Evolutionary conservation across 495 filamentous ascomycete species (phyloP), one percentile per base, ranked within the genome.

Genomic region (Penicillium parvum): DNA sequence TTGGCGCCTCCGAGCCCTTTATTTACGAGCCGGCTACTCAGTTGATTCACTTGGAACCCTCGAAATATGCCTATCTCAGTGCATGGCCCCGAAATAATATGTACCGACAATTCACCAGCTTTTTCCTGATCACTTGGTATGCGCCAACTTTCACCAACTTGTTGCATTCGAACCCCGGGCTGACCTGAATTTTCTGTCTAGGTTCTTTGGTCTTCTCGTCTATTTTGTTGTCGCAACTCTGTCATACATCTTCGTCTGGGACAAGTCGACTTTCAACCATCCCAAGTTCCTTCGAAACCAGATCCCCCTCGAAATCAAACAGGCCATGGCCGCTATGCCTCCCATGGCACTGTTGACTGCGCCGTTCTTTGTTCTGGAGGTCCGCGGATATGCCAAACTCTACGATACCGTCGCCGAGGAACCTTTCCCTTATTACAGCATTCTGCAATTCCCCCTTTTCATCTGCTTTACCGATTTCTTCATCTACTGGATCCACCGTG

Each of bases 271-370:
- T 50, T 81, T 88, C 70, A 72, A 85, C 8, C 92, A 97, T 61
- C 91, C 91, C 26, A 95, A 94, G 64, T 97, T 89, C 65, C 85
- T 96, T 59, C 90, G 90, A 66, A 87, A 96, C 69, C 91, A 97
- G 65, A 83, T 97, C 26, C 66, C 76, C 36, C 76, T 90, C 60
- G 91, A 97, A 63, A 96, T 97, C 50, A 60, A 65, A 25, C 90
- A 96, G 65, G 78, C 90, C 46, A 77, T 82, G 64, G 47, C 46
- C 19, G 72, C 87, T 15, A 76, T 96, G 69, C 91, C 91, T 11
- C 56, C 79, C 56, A 97, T 96, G 83, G 79, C 91, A 36, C 45
- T 90, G 19, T 72, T 90, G 60, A 97, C 91, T 9, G 78, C 78
- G 1, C 86, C 88, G n/a, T 77, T 84, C 58, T 89, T 96, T 72